Evolutionary conservation across 441 rosid species (phyloP), one percentile per base, ranked within the genome.

Genomic region (Euphorbia corollata): DNA sequence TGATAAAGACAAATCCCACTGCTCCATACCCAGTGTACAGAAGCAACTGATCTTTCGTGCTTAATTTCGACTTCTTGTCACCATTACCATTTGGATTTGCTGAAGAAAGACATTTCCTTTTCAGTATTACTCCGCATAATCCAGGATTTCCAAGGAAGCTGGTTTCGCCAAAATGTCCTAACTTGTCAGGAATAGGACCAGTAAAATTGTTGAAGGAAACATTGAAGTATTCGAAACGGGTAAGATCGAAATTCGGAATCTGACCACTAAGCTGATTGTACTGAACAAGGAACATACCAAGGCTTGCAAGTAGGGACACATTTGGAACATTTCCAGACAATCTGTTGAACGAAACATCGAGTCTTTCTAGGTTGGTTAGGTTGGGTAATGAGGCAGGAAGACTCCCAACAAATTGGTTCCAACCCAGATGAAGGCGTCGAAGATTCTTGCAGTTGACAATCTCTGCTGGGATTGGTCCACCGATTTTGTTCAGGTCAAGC

Each of bases 131-230:
- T 7, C 85, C 85, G 16, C 88, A 82, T 38, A 86, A 64, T 7
- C 64, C 61, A 34, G 81, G 79, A 68, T 84, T 84, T 62, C 76
- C 78, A 4, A 72, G 3, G 57, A 82, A 84, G 75, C 85, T 67
- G 60, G 65, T 68, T 15, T 38, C 63, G 2, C 39, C 7, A 62
- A 82, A 73, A 13, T 6, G 27, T 18, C 79, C 75, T 0, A 65
- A 13, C 2, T 58, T 71, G 27, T 73, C 72, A 16, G 86, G 87
- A 65, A 80, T 61, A 23, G 70, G 76, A 64, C 88, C 88, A 5
- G 68, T 67, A 57, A 85, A 71, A 61, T 75, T 63, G 47, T 85
- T 81, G 82, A 60, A 75, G 70, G 90, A 85, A 69, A 83, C 83
- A 59, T 85, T 85, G 80, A 85, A 85, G 19, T 69, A 27, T 2